Evolutionary conservation across 345 rosid species (phyloP).

Genomic region (Brassica juncea): DNA sequence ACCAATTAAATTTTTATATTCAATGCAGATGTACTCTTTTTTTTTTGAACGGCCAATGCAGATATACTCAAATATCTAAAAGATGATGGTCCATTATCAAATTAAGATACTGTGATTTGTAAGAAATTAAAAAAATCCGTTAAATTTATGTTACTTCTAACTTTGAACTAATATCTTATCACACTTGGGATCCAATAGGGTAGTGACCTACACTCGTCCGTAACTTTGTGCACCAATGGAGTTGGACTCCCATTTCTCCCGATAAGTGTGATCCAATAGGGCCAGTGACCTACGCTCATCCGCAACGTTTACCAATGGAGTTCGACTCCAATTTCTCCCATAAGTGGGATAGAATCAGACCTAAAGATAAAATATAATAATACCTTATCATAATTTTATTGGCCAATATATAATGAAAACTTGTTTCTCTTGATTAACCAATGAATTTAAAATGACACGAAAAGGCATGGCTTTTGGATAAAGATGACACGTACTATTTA

Average conservation of each 20-base stretch:
- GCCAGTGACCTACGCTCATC: background rate
- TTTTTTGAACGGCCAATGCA: background rate
- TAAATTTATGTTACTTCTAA: background rate
- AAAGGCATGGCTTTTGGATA: slow-evolving; percentile 2
- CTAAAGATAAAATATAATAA: background rate
- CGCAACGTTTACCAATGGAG: background rate
- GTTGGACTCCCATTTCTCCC: background rate
- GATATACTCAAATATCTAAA: background rate
- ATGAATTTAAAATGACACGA: background rate
- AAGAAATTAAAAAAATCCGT: background rate
- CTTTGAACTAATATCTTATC: background rate
- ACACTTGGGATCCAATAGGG: background rate
- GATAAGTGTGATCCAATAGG: background rate
- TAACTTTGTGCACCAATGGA: background rate
- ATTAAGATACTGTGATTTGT: background rate
- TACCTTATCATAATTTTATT: background rate
- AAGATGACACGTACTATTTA: slow-evolving; percentile 9
- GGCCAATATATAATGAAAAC: background rate
- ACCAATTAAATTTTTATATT: background rate
- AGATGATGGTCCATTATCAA: background rate
- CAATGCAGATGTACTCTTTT: background rate
- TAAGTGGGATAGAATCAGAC: background rate
- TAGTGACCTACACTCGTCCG: background rate
- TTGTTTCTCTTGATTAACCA: background rate
- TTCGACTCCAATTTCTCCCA: background rate